Evolutionary conservation across 331 rosid species (phyloP), one percentile per base, ranked within the genome.

Genomic region (Dryas integrifolia): DNA sequence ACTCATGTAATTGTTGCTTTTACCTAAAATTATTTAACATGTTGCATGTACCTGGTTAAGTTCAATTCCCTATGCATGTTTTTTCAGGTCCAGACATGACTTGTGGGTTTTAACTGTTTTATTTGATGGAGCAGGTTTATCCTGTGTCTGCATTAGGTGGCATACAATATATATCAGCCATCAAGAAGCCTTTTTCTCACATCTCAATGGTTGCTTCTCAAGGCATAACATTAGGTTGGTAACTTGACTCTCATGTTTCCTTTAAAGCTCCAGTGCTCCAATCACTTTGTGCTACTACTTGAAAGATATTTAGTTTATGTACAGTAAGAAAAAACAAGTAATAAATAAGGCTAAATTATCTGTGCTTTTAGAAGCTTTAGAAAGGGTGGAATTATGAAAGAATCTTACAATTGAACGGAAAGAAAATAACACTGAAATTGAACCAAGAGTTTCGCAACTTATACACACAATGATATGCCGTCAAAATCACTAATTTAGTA

Each of bases 141-240:
- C 96, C 97, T 56, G 91, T 89, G 82, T 93, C 97, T 16, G 88
- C 86, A 65, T 83, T 93, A 58, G 97, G 97, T 40, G 97, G 98
- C 60, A 66, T 74, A 61, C 81, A 78, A 48, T 90, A 92, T 47
- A 86, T 92, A 75, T 80, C 97, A 77, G 89, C 98, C 62, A 84
- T 93, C 43, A 90, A 87, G 81, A 93, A 82, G 80, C 85, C 98
- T 49, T 93, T 93, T 84, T 79, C 90, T 67, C 92, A 87, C 72
- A 79, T 90, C 73, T 83, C 89, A 38, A 80, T 93, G 89, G 86
- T 93, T 84, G 98, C 98, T 79, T 93, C 98, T 67, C 98, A 93
- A 71, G 98, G 97, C 79, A 86, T 93, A 76, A 85, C 75, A 35
- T 76, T 83, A 52, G 98, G 98, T 92, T 80, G 71, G 69, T 81